Base-by-base conservation (phyloP, 805 yeast genomes). In the Tetrapisispora arboricola region DNA sequence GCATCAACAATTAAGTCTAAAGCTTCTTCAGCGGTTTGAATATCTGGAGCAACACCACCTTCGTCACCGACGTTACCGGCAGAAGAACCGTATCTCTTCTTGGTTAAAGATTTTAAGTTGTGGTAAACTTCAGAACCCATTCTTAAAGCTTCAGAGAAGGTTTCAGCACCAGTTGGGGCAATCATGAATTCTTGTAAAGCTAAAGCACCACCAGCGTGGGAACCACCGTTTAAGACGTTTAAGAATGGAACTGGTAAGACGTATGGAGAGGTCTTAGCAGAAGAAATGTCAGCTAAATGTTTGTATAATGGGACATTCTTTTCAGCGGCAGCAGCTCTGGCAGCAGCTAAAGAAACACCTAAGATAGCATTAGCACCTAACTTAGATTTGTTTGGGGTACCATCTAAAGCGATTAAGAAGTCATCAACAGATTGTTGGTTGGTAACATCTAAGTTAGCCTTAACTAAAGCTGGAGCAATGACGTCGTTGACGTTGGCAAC, bases 21-120 rank as follows among this genome's bases (percentile, higher is more conserved):
- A 59, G 97, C 98, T 79, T 90, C 97, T 70, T 78, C 84, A 65
- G 98, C 90, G 58, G 96, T 78, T 55, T 82, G 76, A 56, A 92
- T 80, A 71, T 87, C 85, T 71, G 98, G 98, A 61, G 98, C 98
- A 75, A 90, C 96, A 80, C 98, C 98, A 83, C 98, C 98, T 78
- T 90, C 98, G 72, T 90, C 98, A 80, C 98, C 98, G 66, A 90
- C 98, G 75, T 90, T 90, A 73, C 96, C 97, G 62, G 98, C 98
- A 50, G 94, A 81, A 65, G 85, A 82, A 66, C 98, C 98, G 82
- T 90, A 92, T 68, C 73, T 76, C 80, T 85, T 81, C 80, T 85
- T 84, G 69, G 97, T 82, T 61, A 84, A 73, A 53, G 88, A 70
- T 78, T 92, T 92, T 70, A 90, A 80, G 73, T 76, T 75, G 80